Percentiles rank a stretch among this genome's conserved stretches.
These are phyloP conservation scores for Tolypocladium pustulatum DNA, from an alignment of 2,329 filamentous ascomycete genomes.

Conservation along the genomic window DNA sequence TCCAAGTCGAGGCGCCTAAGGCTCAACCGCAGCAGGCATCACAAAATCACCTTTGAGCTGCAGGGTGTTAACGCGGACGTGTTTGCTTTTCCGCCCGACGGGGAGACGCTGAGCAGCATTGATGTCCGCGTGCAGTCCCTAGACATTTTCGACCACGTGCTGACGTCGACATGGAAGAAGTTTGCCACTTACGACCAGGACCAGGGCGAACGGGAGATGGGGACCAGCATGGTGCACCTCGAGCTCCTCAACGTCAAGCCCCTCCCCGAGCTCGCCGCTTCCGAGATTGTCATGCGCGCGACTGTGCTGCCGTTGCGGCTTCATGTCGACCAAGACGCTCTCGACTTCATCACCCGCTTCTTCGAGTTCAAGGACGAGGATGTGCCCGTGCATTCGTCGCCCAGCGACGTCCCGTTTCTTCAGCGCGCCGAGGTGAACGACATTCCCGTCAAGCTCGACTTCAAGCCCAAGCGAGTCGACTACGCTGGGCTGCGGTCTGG, in stretches of 20 bases:
- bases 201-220: conserved; percentile 75
- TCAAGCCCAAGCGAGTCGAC: conserved; percentile 97
- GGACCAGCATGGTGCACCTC: conserved; percentile 80
- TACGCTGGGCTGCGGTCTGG: conserved; percentile 88
- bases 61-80: conserved; percentile 76
- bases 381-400: conserved; percentile 40
- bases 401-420: conserved; percentile 72
- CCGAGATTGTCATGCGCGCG: conserved; percentile 76
- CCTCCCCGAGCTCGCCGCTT: conserved; percentile 70
- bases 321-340: conserved; percentile 92
- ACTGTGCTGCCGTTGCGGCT: conserved; percentile 75
- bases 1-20: conserved; percentile 52
- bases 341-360: conserved; percentile 95
- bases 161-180: conserved; percentile 95
- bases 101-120: conserved; percentile 78
- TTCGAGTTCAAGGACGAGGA: conserved; percentile 92
- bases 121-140: conserved; percentile 74
- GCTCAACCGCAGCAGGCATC: conserved; percentile 73
- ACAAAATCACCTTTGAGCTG: conserved; percentile 94
- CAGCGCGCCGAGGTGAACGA: conserved; percentile 82
- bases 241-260: conserved; percentile 84
- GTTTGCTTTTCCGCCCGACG: conserved; percentile 64
- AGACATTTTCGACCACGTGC: conserved; percentile 88
- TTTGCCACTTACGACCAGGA: conserved; percentile 91
- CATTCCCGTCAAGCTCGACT: conserved; percentile 76